Base-by-base conservation (phyloP, 305 asterid genomes). In the Plantago lanceolata region DNA sequence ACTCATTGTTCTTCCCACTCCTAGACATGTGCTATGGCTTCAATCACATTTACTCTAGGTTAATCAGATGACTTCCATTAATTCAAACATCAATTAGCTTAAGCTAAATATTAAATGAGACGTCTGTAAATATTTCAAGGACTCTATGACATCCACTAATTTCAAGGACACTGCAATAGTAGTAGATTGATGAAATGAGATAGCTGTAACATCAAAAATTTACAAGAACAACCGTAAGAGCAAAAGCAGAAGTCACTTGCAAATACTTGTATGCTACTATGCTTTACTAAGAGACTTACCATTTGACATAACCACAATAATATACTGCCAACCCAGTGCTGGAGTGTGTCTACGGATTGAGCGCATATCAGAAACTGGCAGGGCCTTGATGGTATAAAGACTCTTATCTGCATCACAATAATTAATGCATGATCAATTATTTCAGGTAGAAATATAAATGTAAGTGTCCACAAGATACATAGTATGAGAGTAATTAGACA, bases 261-360 rank as follows among this genome's bases (percentile, higher is more conserved):
- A 15, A 40, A 19, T 15, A 26, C 16, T 19, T 63, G 6, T 51
- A 19, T 13, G 50, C 60, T 12, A 40, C 3, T 51, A 19, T 13
- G 50, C 60, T 12, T 11, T 40, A 12, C 47, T 40, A 45, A 26
- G 40, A 17, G 67, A 61, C 63, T 24, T 51, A 58, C 99, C 97
- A 83, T 97, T 83, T 59, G 90, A 81, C 74, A 82, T 73, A 73
- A 93, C 96, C 61, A 90, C 84, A 79, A 93, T 93, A 62, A 91
- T 78, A 70, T 84, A 93, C 69, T 85, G 97, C 97, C 96, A 93
- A 61, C 95, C 97, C 59, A 87, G 78, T 16, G 95, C 72, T 51
- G 97, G 96, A 55, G 85, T 84, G 76, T 90, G 95, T 75, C 91
- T 84, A 51, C 94, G 89, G 59, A 93, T 85, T 61, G 99, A 90